Base-by-base conservation (phyloP, 1,284 basidiomycete genomes). In the Agaricales sp. region DNA sequence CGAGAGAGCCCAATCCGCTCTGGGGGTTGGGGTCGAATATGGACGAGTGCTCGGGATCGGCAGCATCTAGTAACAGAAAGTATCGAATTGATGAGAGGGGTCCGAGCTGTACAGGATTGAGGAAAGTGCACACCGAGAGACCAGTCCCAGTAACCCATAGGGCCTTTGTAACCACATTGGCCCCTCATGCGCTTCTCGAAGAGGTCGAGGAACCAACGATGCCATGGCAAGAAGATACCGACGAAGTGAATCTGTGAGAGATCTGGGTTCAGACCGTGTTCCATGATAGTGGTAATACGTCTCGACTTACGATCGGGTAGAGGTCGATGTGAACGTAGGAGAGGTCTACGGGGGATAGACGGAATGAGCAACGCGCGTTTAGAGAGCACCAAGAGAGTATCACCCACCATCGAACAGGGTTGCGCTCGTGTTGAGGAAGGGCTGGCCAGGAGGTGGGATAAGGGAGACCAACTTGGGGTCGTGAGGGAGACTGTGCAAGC, bases 111-210 rank as follows among this genome's bases (percentile, higher is more conserved):
- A 11, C 30, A 35, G 39, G 26, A 30, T 30, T 30, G 6, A 30
- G 14, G 26, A 6, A 30, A 14, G 6, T 30, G 26, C 39, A 16
- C 19, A 41, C 39, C 39, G 6, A 11, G 6, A 20, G 39, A 41
- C 39, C 39, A 41, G 16, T 41, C 39, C 39, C 39, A 41, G 39
- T 41, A 41, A 4, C 39, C 39, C 39, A 41, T 41, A 8, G 39
- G 39, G 6, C 39, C 39, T 11, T 6, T 41, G 39, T 41, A 41
- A 16, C 8, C 39, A 41, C 39, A 41, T 41, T 41, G 6, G 8
- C 16, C 16, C 39, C 39, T 41, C 39, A 41, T 41, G 19, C 18
- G 6, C 39, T 18, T 41, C 39, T 41, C 39, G 39, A 41, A 41
- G 8, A 18, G 4, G 39, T 41, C 39, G 39, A 41, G 39, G 39